These are phyloP conservation scores for Fusarium avenaceum DNA, from an alignment of 2,329 filamentous ascomycete species.

Conservation along the genomic window DNA sequence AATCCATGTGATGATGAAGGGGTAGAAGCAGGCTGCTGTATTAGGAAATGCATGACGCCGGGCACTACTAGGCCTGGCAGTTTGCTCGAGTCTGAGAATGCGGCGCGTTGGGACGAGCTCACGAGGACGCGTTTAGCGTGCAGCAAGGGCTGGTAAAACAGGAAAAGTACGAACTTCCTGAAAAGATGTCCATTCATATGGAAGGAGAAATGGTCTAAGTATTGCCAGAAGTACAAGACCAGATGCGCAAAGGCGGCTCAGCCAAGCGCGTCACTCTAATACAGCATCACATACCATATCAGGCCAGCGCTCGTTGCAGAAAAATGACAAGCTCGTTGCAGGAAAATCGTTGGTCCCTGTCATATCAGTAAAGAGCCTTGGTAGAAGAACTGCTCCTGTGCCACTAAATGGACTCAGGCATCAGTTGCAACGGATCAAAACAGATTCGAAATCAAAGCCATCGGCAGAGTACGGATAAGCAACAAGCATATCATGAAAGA, in stretches of 20 bases:
- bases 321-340: slow-evolving; percentile 10
- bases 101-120: slow-evolving; percentile 42
- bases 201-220: slow-evolving; percentile 28
- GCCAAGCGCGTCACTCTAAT: slow-evolving; percentile 13
- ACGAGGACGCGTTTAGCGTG: slow-evolving; percentile 48
- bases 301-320: slow-evolving; percentile 25
- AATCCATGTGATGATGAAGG: slow-evolving; percentile 49
- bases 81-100: slow-evolving; percentile 40
- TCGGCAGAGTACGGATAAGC: slow-evolving; percentile 18
- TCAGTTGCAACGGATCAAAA: slow-evolving; percentile 8
- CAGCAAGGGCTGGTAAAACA: slow-evolving; percentile 28
- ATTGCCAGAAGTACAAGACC: slow-evolving; percentile 7
- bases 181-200: slow-evolving; percentile 12
- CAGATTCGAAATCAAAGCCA: slow-evolving; percentile 22
- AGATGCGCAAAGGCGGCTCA: neutral
- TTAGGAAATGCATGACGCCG: slow-evolving; percentile 48
- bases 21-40: slow-evolving; percentile 46
- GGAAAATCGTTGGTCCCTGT: slow-evolving; percentile 3
- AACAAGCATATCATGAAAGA: slow-evolving; percentile 29
- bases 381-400: slow-evolving; percentile 10
- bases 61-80: slow-evolving; percentile 35
- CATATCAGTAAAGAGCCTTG: neutral
- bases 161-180: slow-evolving; percentile 15
- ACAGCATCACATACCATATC: slow-evolving; percentile 27
- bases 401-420: slow-evolving; percentile 16